phyloP scores from a whole-genome alignment of 805 yeast species.

The Hanseniaspora singularis region DNA sequence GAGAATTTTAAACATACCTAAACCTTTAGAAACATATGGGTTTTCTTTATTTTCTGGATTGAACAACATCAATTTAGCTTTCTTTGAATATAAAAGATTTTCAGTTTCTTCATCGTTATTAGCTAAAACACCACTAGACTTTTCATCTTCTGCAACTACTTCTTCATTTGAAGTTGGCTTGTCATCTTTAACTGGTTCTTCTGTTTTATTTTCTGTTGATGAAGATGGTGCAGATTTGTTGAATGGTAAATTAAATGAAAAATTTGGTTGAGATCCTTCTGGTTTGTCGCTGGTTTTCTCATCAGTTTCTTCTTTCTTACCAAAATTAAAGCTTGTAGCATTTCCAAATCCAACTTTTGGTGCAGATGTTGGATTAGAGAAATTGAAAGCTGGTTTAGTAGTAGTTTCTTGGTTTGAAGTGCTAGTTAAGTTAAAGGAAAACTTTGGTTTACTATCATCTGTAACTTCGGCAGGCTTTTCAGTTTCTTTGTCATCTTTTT shows the following conservation, averaged over 20 bases:
- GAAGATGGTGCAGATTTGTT: slow-evolving; percentile 19
- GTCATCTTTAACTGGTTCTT: no score
- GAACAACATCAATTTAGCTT: slow-evolving; percentile 58
- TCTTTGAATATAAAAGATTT: slow-evolving; percentile 46
- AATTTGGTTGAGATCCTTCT: slow-evolving; percentile 21
- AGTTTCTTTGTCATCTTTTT: neutral
- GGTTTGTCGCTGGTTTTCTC: slow-evolving; percentile 21
- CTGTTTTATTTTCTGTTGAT: no score
- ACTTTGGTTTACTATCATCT: neutral
- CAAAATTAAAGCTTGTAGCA: slow-evolving; percentile 11
- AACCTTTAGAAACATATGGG: slow-evolving; percentile 54
- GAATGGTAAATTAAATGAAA: slow-evolving; percentile 29
- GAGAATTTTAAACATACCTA: slow-evolving; percentile 71
- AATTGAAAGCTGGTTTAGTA: neutral
- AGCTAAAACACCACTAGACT: slow-evolving; percentile 36
- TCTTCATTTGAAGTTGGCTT: no score
- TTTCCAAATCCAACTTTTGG: slow-evolving; percentile 21
- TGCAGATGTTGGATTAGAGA: slow-evolving; percentile 2
- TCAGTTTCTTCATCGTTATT: slow-evolving; percentile 78
- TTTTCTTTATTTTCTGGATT: slow-evolving; percentile 37
- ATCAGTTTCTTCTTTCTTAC: no score
- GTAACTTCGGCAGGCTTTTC: no score
- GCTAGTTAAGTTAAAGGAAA: neutral
- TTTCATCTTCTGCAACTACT: slow-evolving; percentile 35
- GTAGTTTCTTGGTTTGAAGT: neutral